These are phyloP conservation scores for Colletotrichum agaves DNA, from an alignment of 2,329 filamentous ascomycete species.

Conservation along the genomic window DNA sequence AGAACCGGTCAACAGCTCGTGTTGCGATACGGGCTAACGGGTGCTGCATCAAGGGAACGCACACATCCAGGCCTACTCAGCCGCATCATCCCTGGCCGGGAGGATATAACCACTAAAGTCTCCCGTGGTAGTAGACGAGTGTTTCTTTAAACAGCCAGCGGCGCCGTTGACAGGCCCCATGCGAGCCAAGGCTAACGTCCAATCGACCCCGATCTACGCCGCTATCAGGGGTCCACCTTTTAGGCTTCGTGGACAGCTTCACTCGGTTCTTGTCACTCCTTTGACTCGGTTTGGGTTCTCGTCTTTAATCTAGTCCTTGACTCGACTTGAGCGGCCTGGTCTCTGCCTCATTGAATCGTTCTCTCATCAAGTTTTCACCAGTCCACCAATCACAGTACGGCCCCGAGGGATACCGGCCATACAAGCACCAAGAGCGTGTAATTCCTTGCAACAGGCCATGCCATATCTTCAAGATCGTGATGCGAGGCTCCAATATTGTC, in stretches of 20 bases:
- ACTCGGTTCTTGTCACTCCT: not conserved
- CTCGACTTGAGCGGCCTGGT: not conserved
- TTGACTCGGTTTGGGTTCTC: not conserved
- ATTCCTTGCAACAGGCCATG: conserved; percentile 39
- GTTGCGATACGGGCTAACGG: too few species aligned
- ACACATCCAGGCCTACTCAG: not conserved
- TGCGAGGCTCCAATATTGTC: conserved; percentile 45
- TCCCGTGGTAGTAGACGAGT: not conserved
- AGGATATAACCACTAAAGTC: not conserved
- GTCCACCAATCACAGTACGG: conserved; percentile 5
- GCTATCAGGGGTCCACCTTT: not conserved
- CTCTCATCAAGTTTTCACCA: not conserved
- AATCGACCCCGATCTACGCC: conserved; percentile 24
- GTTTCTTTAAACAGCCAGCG: conserved; percentile 27
- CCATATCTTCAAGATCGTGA: conserved; percentile 45
- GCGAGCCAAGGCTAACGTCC: conserved; percentile 8
- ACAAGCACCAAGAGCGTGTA: conserved; percentile 17
- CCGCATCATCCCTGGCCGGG: not conserved
- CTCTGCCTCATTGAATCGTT: not conserved
- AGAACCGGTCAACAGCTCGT: too few species aligned
- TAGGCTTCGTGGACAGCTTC: not conserved
- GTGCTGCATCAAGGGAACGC: too few species aligned
- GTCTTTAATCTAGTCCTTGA: not conserved
- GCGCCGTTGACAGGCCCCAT: conserved; percentile 11
- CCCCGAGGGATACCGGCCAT: conserved; percentile 25